A percentile compares a stretch with the other conserved stretches of the same genome.
Conservation (phyloP, 495 filamentous ascomycete genomes). For the Aspergillus bridgeri region DNA sequence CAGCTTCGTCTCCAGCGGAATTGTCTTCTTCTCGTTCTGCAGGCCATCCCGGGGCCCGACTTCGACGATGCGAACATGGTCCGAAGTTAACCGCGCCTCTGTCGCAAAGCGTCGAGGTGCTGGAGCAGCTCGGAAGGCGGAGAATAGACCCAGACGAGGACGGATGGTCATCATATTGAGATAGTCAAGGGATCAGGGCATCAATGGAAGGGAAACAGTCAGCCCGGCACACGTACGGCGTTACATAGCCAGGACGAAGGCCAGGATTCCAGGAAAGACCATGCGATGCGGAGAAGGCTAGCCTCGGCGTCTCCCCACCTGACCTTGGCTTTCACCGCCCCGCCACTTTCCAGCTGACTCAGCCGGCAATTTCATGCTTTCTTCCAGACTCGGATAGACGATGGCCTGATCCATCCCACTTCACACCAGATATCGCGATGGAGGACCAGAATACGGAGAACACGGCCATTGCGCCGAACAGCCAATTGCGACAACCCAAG, state of each 20-base stretch:
- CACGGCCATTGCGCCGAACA: slow-evolving; percentile 3
- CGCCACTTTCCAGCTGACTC: too few relatives aligned
- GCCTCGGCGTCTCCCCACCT: neutral
- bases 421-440: slow-evolving; percentile 3
- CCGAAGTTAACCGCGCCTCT: slow-evolving; percentile 48
- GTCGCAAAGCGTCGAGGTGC: slow-evolving; percentile 36
- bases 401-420: neutral
- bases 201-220: slow-evolving; percentile 1
- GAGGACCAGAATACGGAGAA: slow-evolving; percentile 14
- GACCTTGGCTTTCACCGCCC: too few relatives aligned
- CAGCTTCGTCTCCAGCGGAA: slow-evolving; percentile 79
- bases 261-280: neutral
- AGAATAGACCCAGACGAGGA: slow-evolving; percentile 26
- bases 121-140: slow-evolving; percentile 30
- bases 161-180: slow-evolving; percentile 23
- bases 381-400: neutral
- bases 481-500: slow-evolving; percentile 53
- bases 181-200: neutral
- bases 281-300: neutral
- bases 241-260: neutral
- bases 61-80: slow-evolving; percentile 72
- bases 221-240: neutral
- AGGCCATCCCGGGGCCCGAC: slow-evolving; percentile 92
- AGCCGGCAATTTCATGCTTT: neutral
- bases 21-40: slow-evolving; percentile 88